Base-by-base conservation (phyloP, 106 monocot genomes). In the Dendrobium nobile region DNA sequence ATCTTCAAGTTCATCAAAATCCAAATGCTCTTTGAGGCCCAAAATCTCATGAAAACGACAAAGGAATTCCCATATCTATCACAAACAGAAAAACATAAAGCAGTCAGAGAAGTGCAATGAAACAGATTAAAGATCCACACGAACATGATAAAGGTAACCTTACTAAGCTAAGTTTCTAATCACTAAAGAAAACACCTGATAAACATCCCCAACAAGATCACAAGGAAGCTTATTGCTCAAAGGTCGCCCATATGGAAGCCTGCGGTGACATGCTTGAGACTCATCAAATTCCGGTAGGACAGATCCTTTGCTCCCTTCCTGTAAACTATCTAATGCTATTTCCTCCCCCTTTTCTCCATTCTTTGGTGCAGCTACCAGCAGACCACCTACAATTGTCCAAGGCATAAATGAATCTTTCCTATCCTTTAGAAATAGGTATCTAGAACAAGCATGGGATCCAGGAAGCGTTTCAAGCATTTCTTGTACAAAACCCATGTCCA, bases 381-480 rank as follows among this genome's bases (percentile, higher is more conserved):
- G 80, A 54, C 91, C 95, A 87, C 85, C 91, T 78, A 85, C 91
- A 87, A 99, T 89, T 17, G 95, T 93, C 73, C 81, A 79, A 41
- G 87, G 83, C 43, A 78, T 78, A 47, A 58, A 61, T 78, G 80
- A 87, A 68, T 90, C 80, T 20, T 17, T 82, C 78, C 95, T 93
- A 79, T 93, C 80, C 37, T 58, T 82, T 75, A 99, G 67, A 77
- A 88, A 85, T 37, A 85, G 81, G 79, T 99, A 99, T 19, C 65
- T 42, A 41, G 87, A 73, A 87, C 95, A 99, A 72, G 79, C 65
- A 79, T 67, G 86, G 18, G 91, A 88, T 80, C 84, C 85, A 82
- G 93, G 88, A 87, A 95, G 85, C 4, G 78, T 88, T 88, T 95
- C 99, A 41, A 99, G 83, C 51, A 99, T 81, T 88, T 99, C 99